Conservation (phyloP, 2,329 filamentous ascomycete genomes). For the Cryphonectria radicalis region DNA sequence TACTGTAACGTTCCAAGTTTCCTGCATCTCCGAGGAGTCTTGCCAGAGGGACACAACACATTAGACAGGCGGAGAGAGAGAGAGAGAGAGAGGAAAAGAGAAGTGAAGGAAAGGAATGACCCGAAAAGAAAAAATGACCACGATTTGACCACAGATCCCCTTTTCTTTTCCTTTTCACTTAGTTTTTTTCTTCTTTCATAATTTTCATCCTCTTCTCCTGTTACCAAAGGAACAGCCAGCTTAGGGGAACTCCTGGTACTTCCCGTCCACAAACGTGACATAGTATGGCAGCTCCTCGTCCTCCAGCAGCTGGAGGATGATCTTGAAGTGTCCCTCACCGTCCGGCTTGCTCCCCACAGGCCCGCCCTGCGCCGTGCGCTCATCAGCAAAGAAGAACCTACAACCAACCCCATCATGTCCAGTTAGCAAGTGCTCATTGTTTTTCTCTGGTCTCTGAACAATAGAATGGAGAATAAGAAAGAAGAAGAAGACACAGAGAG, state of each 20-base stretch:
- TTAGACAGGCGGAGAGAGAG: too few relatives aligned
- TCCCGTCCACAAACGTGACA: constrained; percentile 27
- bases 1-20: not conserved
- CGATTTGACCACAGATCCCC: not conserved
- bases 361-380: constrained; percentile 25
- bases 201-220: too few relatives aligned
- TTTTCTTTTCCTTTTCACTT: not conserved
- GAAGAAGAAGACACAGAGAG: not conserved
- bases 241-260: constrained; percentile 22
- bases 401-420: too few relatives aligned
- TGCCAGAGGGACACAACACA: not conserved
- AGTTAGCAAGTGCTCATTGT: constrained; percentile 5
- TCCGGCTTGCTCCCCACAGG: constrained; percentile 14
- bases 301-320: constrained; percentile 21
- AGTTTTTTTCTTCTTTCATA: too few relatives aligned
- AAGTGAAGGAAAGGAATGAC: not conserved
- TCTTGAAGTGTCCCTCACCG: constrained; percentile 17
- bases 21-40: constrained; percentile 12
- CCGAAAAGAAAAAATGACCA: not conserved
- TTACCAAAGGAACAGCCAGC: not conserved
- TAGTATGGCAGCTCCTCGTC: constrained; percentile 26
- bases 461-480: not conserved
- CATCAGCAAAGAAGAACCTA: constrained; percentile 31
- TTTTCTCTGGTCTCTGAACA: not conserved
- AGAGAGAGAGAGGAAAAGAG: too few relatives aligned